Evolutionary conservation across 2,329 filamentous ascomycete genomes (phyloP).

Genomic region (Biscogniauxia marginata): DNA sequence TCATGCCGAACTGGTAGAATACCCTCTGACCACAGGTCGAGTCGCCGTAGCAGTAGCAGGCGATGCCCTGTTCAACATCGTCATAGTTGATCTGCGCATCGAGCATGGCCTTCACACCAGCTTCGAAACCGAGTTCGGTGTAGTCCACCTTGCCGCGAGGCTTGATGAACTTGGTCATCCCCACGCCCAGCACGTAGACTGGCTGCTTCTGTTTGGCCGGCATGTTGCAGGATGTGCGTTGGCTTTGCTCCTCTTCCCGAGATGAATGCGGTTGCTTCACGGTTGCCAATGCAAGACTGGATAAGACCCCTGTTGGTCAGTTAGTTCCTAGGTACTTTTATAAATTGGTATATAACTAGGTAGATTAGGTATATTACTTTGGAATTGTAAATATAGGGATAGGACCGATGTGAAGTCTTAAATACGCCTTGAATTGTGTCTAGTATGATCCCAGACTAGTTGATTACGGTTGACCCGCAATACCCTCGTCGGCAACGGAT

Average conservation of each 20-base stretch:
- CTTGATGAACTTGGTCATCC: slow-evolving; percentile 99
- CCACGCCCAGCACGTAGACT: slow-evolving; percentile 90
- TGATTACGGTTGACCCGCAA: not conserved
- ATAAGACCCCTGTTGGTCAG: not conserved
- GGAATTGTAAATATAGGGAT: too few relatives aligned
- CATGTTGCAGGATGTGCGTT: slow-evolving; percentile 36
- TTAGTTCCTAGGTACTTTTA: not conserved
- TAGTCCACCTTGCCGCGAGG: slow-evolving; percentile 92
- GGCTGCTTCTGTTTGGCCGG: slow-evolving; percentile 50
- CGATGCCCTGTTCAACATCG: slow-evolving; percentile 89
- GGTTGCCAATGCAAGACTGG: not conserved
- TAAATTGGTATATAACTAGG: not conserved
- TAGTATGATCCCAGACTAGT: not conserved
- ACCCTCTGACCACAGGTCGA: slow-evolving; percentile 93
- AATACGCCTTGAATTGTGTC: too few relatives aligned
- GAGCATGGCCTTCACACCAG: slow-evolving; percentile 81
- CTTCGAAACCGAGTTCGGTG: slow-evolving; percentile 90
- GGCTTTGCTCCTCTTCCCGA: not conserved
- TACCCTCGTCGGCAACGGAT: not conserved
- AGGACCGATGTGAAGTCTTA: too few relatives aligned
- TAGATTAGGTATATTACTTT: not conserved
- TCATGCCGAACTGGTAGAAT: slow-evolving; percentile 99
- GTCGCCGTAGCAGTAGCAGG: slow-evolving; percentile 98
- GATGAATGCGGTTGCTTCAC: not conserved
- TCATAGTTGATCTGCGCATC: slow-evolving; percentile 93